These are phyloP conservation scores for Neurospora cerealis DNA, from an alignment of 495 filamentous ascomycete species.

Conservation along the genomic window DNA sequence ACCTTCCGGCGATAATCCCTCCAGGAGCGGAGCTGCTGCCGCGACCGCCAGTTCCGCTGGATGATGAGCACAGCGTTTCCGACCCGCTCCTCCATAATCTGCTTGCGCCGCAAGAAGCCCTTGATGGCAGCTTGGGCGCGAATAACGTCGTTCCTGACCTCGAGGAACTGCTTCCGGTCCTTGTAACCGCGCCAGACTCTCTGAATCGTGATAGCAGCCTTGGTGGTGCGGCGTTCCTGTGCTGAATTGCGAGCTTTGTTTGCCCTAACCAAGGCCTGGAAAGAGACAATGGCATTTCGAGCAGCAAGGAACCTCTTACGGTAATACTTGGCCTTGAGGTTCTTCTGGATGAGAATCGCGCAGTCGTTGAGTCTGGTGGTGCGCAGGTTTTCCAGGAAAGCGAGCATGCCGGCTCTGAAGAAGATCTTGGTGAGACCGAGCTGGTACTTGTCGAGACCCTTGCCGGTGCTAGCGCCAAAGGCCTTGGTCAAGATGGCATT, in stretches of 20 bases:
- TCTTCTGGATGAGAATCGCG: constrained; percentile 98
- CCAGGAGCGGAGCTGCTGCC: constrained; percentile 70
- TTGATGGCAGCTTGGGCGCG: constrained; percentile 81
- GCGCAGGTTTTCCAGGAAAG: constrained; percentile 88
- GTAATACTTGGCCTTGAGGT: constrained; percentile 89
- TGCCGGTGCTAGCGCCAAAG: constrained; percentile 64
- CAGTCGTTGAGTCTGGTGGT: constrained; percentile 86
- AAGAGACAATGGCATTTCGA: constrained; percentile 63
- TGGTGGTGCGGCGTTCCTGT: constrained; percentile 69
- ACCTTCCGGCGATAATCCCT: constrained; percentile 81
- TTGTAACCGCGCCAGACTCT: constrained; percentile 87
- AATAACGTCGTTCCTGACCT: constrained; percentile 71
- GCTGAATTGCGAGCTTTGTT: constrained; percentile 66
- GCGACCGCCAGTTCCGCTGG: constrained; percentile 79
- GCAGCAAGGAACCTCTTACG: constrained; percentile 85
- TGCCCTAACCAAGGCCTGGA: constrained; percentile 67
- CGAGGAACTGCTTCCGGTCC: constrained; percentile 66
- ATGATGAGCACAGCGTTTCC: constrained; percentile 89
- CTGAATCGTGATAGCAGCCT: constrained; percentile 89
- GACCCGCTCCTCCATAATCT: constrained; percentile 85
- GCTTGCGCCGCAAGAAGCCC: constrained; percentile 77
- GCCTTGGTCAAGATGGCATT: constrained; percentile 83
- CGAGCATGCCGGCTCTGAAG: constrained; percentile 97
- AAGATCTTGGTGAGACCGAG: constrained; percentile 97
- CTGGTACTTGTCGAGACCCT: constrained; percentile 91